Base-by-base conservation (phyloP, 2,329 filamentous ascomycete genomes). In the Penicillium digitatum region DNA sequence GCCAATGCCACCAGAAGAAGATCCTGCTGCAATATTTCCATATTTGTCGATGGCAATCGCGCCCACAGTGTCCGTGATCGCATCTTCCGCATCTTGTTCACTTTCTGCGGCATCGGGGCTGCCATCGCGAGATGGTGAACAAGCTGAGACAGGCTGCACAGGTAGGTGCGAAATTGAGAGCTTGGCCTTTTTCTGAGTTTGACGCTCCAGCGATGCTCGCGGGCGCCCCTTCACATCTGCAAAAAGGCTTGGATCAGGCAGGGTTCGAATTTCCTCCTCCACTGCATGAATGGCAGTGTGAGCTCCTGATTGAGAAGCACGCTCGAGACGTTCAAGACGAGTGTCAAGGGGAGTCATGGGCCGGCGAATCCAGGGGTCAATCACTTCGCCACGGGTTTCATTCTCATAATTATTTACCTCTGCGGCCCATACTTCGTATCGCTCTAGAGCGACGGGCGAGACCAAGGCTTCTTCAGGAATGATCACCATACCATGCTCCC, bases 1-100 rank as follows among this genome's bases (percentile, higher is more conserved):
- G 27, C 94, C 93, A 69, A 99, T 99, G 1, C 94, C 94, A 6
- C 94, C 94, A 16, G 95, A 99, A 2, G 94, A 99, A 1, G 94
- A 96, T 16, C 88, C 94, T 4, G 93, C 94, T 5, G 95, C 93
- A 68, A 99, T 96, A 55, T 88, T 87, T 16, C 94, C 94, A 63
- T 82, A 83, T 47, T 82, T 82, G 67, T 99, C 94, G 60, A 99
- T 87, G 11, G 91, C 94, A 68, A 99, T 96, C 27, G 92, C 94
- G 42, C 95, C 94, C 56, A 99, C 91, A 12, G 94, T 99, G 76
- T 99, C 94, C 3, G 88, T 95, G 64, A 99, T 81, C 66, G 88
- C 82, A 58, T 90, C 85, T 22, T 65, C 54, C 11, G 31, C 35
- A n/a, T 53, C 34, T 31, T 43, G 14, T 16, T 26, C 26, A 31